Evolutionary conservation across 2,329 filamentous ascomycete genomes (phyloP).

Genomic region (Teratosphaeria epicoccoides): DNA sequence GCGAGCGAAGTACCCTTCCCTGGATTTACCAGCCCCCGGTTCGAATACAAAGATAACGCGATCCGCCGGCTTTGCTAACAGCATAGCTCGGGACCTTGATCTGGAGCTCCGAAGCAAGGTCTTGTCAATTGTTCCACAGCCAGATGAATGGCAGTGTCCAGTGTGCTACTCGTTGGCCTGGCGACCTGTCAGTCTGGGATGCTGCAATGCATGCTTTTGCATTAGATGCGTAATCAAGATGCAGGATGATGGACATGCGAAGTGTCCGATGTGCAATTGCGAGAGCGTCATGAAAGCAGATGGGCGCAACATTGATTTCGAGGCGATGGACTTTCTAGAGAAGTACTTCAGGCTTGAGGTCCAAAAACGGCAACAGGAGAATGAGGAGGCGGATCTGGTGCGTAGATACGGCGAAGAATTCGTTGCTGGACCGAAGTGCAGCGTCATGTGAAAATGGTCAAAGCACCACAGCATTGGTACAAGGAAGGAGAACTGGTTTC

Average conservation of each 20-base stretch:
- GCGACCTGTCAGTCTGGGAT: slow-evolving; percentile 62
- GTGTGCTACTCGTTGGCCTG: slow-evolving; percentile 72
- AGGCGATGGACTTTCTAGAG: slow-evolving; percentile 58
- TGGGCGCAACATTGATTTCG: slow-evolving; percentile 54
- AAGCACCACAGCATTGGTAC: background rate
- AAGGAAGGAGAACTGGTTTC: background rate
- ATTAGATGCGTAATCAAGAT: slow-evolving; percentile 74
- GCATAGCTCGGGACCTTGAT: slow-evolving; percentile 65
- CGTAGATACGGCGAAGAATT: slow-evolving; percentile 27
- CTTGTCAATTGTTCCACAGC: slow-evolving; percentile 61
- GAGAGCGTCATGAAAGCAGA: slow-evolving; percentile 62
- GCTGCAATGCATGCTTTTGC: slow-evolving; percentile 69
- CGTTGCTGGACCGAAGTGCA: slow-evolving; percentile 13
- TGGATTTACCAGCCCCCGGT: slow-evolving; percentile 7
- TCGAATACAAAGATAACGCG: background rate
- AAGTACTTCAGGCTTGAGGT: slow-evolving; percentile 71
- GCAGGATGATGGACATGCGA: slow-evolving; percentile 55
- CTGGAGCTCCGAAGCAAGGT: slow-evolving; percentile 63
- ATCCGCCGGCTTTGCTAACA: slow-evolving; percentile 53
- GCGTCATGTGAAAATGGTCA: slow-evolving; percentile 4
- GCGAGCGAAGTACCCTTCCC: slow-evolving; percentile 17
- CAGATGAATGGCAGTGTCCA: slow-evolving; percentile 77
- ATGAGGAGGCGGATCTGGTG: slow-evolving; percentile 63
- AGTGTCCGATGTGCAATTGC: slow-evolving; percentile 67
- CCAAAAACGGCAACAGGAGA: slow-evolving; percentile 48